Evolutionary conservation across 768 basidiomycete genomes (phyloP).

Genomic region (Phanerochaete sordida): DNA sequence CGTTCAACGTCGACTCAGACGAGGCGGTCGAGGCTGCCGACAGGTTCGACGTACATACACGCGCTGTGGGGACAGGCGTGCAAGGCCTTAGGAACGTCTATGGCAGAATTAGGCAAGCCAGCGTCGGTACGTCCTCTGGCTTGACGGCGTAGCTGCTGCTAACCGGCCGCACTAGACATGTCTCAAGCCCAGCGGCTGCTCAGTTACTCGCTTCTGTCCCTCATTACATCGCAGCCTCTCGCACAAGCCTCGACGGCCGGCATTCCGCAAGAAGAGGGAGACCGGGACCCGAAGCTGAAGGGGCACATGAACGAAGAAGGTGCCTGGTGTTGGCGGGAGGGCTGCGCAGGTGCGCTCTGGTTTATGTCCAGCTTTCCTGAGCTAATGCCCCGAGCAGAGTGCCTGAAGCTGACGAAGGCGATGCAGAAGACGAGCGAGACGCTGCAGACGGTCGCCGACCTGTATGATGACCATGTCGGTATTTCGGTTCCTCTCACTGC

Average conservation of each 20-base stretch:
- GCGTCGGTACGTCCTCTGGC: conserved; percentile 50
- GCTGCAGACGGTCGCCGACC: conserved; percentile 68
- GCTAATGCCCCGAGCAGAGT: conserved; percentile 43
- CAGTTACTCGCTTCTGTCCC: conserved; percentile 68
- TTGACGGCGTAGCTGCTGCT: not conserved
- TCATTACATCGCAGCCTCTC: conserved; percentile 68
- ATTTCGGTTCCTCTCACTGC: not conserved
- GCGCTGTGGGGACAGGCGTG: conserved; percentile 65
- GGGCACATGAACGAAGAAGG: conserved; percentile 67
- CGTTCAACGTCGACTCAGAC: conserved; percentile 75
- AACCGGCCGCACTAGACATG: conserved; percentile 51
- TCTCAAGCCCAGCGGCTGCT: conserved; percentile 71
- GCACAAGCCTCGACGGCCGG: conserved; percentile 36
- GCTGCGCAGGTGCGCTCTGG: conserved; percentile 52
- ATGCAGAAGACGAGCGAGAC: conserved; percentile 74
- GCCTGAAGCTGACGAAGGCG: conserved; percentile 74
- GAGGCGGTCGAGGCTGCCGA: conserved; percentile 60
- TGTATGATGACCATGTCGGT: conserved; percentile 77
- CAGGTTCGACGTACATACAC: conserved; percentile 62
- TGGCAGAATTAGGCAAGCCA: conserved; percentile 56
- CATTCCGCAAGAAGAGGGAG: conserved; percentile 44
- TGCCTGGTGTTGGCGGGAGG: conserved; percentile 87
- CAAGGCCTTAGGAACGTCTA: conserved; percentile 64
- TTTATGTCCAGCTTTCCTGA: not conserved
- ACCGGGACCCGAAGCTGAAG: conserved; percentile 31